Conservation (phyloP, 176 grass and related monocot species). For the Oryza australiensis region DNA sequence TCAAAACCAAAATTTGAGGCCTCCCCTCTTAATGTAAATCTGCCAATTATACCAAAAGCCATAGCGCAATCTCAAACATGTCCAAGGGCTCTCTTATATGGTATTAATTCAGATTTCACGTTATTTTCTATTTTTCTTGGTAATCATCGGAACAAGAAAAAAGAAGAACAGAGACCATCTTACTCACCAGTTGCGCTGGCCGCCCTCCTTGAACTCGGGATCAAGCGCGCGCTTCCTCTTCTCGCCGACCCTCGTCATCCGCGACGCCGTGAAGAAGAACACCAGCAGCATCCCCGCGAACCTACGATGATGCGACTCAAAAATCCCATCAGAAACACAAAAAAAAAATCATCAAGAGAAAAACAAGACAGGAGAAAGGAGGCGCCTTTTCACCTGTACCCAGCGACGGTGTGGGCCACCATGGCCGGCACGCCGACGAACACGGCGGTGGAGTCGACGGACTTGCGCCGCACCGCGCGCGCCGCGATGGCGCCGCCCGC, state of each 20-base stretch:
- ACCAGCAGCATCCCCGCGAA: slow-evolving; percentile 79
- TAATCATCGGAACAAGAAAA: background rate
- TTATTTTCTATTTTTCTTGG: background rate
- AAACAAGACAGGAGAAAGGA: background rate
- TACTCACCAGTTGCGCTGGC: slow-evolving; percentile 77
- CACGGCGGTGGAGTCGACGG: slow-evolving; percentile 69
- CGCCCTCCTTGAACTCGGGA: slow-evolving; percentile 84
- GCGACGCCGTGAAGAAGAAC: slow-evolving; percentile 94
- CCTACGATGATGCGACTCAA: slow-evolving; percentile 45
- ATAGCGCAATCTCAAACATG: background rate
- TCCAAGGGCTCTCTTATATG: background rate
- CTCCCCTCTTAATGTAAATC: background rate
- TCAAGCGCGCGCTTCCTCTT: slow-evolving; percentile 80
- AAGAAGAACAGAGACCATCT: slow-evolving; percentile 3
- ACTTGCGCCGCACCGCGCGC: slow-evolving; percentile 74
- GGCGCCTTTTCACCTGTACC: slow-evolving; percentile 60
- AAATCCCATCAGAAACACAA: slow-evolving; percentile 28
- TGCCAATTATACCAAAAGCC: background rate
- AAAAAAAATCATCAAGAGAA: background rate
- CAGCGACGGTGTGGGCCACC: slow-evolving; percentile 77
- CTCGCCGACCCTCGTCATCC: slow-evolving; percentile 81
- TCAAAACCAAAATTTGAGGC: background rate
- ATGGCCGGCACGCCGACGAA: slow-evolving; percentile 80
- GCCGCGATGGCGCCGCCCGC: slow-evolving; percentile 58
- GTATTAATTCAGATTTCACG: background rate